Conservation (phyloP, 1,284 basidiomycete genomes). For the Puccinia novopanici region DNA sequence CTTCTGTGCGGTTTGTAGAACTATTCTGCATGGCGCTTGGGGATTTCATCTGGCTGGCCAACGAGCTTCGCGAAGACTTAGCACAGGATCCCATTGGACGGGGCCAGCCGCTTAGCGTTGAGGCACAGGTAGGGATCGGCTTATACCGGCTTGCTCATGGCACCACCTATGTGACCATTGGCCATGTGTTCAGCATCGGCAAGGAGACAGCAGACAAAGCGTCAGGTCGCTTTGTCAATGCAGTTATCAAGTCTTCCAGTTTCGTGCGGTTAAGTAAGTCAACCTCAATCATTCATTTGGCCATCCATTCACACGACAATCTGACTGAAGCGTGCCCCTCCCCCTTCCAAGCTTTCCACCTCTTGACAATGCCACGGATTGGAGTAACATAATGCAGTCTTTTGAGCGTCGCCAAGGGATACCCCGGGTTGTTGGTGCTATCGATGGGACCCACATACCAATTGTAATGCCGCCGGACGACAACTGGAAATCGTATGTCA, state of each 20-base stretch:
- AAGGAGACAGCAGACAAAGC: constrained; percentile 1
- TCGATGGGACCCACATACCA: neutral
- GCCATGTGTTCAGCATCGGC: neutral
- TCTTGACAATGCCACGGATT: no score
- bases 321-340: no score
- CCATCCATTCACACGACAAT: no score
- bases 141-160: constrained; percentile 6
- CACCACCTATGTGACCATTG: neutral
- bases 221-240: neutral
- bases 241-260: no score
- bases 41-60: neutral
- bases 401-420: no score
- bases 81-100: neutral
- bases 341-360: no score
- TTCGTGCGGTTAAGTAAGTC: no score
- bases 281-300: no score
- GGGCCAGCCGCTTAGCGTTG: neutral
- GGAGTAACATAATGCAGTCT: no score
- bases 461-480: neutral
- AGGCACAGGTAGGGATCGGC: neutral
- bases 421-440: no score
- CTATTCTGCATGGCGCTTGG: neutral
- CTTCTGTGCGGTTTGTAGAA: neutral
- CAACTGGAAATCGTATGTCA: neutral
- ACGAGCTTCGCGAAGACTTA: neutral